Conservation (phyloP, 2,329 filamentous ascomycete genomes). For the Coniochaeta prunicola region DNA sequence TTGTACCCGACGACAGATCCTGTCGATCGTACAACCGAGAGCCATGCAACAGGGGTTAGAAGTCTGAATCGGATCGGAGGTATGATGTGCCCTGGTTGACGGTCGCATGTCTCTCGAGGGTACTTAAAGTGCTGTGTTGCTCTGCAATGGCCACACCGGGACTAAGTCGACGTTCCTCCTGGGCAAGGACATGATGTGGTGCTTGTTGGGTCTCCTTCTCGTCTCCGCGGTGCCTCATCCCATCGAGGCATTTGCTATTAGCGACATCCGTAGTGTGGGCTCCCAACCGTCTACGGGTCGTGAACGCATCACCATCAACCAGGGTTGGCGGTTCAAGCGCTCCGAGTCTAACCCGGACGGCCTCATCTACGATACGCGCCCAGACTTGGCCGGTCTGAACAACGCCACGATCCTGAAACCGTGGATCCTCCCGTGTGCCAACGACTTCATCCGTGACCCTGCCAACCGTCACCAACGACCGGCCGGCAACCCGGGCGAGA, state of each 20-base stretch:
- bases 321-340: constrained; percentile 25
- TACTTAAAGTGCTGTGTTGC: too few relatives aligned
- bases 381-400: neutral
- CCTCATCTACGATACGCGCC: constrained; percentile 18
- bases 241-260: neutral
- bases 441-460: constrained; percentile 19
- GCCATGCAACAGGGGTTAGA: too few relatives aligned
- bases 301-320: constrained; percentile 24
- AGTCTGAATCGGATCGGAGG: too few relatives aligned
- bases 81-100: too few relatives aligned
- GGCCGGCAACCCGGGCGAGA: constrained; percentile 8
- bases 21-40: too few relatives aligned
- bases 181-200: neutral
- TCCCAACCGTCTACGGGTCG: constrained; percentile 7
- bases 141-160: too few relatives aligned
- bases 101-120: too few relatives aligned
- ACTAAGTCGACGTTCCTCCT: too few relatives aligned
- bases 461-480: constrained; percentile 14
- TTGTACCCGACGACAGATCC: too few relatives aligned
- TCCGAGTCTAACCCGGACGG: constrained; percentile 25
- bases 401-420: neutral
- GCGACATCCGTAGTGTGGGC: neutral
- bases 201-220: neutral
- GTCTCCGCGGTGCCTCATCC: neutral
- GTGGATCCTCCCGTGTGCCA: constrained; percentile 21